Percentiles rank a stretch among this genome's conserved stretches.
These are phyloP conservation scores for Vinca minor DNA, from an alignment of 257 asterid species.

Conservation along the genomic window DNA sequence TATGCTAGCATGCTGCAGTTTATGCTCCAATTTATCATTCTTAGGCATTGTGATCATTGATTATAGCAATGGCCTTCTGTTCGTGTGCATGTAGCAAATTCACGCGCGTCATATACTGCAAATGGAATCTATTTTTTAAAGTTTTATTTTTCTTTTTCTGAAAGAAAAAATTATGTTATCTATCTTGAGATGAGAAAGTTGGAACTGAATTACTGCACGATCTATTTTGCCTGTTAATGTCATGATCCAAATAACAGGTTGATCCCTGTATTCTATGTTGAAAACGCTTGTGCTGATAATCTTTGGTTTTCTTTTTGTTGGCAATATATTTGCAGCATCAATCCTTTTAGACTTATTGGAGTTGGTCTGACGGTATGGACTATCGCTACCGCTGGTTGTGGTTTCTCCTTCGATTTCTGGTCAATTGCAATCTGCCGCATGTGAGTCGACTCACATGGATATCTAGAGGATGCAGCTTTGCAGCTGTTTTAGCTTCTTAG, in stretches of 20 bases:
- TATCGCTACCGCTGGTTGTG: slow-evolving; percentile 77
- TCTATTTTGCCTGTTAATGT: neutral
- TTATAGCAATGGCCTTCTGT: no score
- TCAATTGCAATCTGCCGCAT: slow-evolving; percentile 68
- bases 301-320: slow-evolving; percentile 11
- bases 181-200: neutral
- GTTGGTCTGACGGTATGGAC: slow-evolving; percentile 93
- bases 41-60: no score
- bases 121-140: no score
- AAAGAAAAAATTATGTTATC: no score
- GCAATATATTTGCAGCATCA: slow-evolving; percentile 53
- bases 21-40: no score
- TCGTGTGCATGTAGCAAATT: no score
- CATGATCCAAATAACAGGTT: neutral
- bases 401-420: slow-evolving; percentile 77
- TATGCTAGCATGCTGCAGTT: no score
- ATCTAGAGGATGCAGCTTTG: slow-evolving; percentile 6
- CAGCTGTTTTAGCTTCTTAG: neutral
- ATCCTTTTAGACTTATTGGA: slow-evolving; percentile 95
- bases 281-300: neutral
- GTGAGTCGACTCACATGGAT: slow-evolving; percentile 39
- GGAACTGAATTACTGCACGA: neutral
- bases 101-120: no score
- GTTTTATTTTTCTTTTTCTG: no score
- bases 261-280: neutral